Base-by-base conservation (phyloP, 257 asterid species). In the Plantago ovata region DNA sequence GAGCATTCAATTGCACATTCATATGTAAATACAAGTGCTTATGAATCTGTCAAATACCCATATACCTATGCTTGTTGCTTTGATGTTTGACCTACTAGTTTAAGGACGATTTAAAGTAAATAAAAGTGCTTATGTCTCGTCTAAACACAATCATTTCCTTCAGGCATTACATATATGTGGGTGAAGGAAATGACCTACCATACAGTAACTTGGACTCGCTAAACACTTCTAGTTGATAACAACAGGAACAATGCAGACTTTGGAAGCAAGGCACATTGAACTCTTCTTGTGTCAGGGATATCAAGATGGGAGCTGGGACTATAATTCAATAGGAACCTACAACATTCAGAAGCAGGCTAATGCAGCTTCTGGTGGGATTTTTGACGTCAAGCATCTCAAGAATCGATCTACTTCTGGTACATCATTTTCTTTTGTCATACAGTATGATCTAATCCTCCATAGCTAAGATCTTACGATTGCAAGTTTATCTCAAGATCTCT, bases 241-340 rank as follows among this genome's bases (percentile, higher is more conserved):
- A 28, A 58, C 91, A 93, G 98, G 98, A 79, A 93, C 97, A 5
- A 93, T 93, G 98, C 97, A 89, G 70, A 84, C 86, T 54, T 62
- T 93, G 77, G 98, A 93, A 65, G 92, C 95, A 61, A 84, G 98
- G 76, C 97, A 93, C 43, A 78, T 84, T 56, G 98, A 86, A 53
- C 87, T 93, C 70, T 89, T 93, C 72, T 75, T 86, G 61, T 62
- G 58, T 48, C 82, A 81, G 66, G 97, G 75, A 47, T 93, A 69
- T 75, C 75, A 65, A 43, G 69, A 80, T 62, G 95, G 95, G 55
- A 80, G 77, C 75, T 93, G 98, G 98, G 79, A 82, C 3, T 93
- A 84, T 41, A 78, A 77, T 58, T 52, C 75, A 60, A n/a, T 86
- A 58, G 96, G 93, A 65, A 66, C 89, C 36, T 80, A 76, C 61